A percentile compares a stretch with the other conserved stretches of the same genome.
phyloP scores from a whole-genome alignment of 768 basidiomycete genomes.

The Rhodosporidiobolus odoratus region DNA sequence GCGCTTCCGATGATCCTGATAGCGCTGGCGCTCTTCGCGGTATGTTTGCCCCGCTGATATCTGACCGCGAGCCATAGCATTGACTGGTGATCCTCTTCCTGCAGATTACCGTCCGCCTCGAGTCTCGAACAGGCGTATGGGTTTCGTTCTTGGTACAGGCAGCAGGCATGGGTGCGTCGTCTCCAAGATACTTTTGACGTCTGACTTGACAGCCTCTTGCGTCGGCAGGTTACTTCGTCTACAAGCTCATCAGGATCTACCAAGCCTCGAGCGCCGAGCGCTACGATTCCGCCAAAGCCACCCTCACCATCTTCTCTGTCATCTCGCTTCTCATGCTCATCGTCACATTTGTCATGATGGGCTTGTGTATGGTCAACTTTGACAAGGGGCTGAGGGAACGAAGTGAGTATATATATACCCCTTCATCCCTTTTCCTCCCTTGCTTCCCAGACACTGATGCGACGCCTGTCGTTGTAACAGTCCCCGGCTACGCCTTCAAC shows the following conservation, averaged over 20 bases:
- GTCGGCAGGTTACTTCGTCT: slow-evolving; percentile 27
- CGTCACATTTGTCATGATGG: slow-evolving; percentile 23
- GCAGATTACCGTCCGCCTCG: slow-evolving; percentile 24
- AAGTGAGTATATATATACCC: slow-evolving; percentile 1
- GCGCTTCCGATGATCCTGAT: slow-evolving; percentile 23
- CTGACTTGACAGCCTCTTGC: not conserved
- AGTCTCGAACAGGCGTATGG: slow-evolving; percentile 19
- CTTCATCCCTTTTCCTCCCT: not conserved
- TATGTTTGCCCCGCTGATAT: not conserved
- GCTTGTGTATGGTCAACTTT: slow-evolving; percentile 30
- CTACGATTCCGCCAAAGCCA: slow-evolving; percentile 15
- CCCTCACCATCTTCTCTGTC: slow-evolving; percentile 33
- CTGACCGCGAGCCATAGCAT: not conserved
- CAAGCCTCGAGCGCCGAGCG: not conserved
- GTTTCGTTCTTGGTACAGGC: slow-evolving; percentile 3
- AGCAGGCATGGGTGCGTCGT: slow-evolving; percentile 15
- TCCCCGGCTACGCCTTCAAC: slow-evolving; percentile 31
- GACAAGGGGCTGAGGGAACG: slow-evolving; percentile 23
- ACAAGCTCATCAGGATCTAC: slow-evolving; percentile 34
- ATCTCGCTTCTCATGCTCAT: slow-evolving; percentile 27
- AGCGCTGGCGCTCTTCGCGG: slow-evolving; percentile 13
- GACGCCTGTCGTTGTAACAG: not conserved
- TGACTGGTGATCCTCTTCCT: not conserved
- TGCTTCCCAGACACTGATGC: not conserved
- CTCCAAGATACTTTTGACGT: not conserved